phyloP scores from a whole-genome alignment of 2,329 filamentous ascomycete genomes.

The Calonectria henricotiae region DNA sequence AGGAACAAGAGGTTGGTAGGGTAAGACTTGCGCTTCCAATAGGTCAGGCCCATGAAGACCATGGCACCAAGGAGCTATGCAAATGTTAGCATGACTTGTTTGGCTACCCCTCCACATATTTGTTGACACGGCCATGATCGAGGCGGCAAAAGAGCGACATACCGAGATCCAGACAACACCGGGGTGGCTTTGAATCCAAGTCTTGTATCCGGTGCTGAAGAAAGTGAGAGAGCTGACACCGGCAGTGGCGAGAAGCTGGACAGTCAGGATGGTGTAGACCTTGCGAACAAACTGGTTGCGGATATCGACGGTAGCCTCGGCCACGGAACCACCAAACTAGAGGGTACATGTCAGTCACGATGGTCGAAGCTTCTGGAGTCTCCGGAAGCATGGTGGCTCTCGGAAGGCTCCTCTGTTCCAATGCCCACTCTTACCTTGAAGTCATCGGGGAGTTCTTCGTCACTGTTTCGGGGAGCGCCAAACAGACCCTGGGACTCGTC shows the following conservation, averaged over 20 bases:
- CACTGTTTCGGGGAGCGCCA: slow-evolving; percentile 81
- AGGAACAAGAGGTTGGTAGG: slow-evolving; percentile 96
- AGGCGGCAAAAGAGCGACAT: slow-evolving; percentile 53
- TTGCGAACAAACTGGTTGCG: slow-evolving; percentile 98
- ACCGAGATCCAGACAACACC: slow-evolving; percentile 90
- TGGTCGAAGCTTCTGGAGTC: not conserved
- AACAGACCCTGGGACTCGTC: slow-evolving; percentile 72
- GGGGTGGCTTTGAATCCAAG: slow-evolving; percentile 88
- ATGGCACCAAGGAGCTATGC: slow-evolving; percentile 82
- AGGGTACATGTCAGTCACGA: slow-evolving; percentile 39
- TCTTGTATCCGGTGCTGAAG: slow-evolving; percentile 83
- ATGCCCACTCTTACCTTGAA: slow-evolving; percentile 80
- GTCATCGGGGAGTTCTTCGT: slow-evolving; percentile 95
- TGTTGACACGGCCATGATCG: slow-evolving; percentile 7
- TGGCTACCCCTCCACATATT: not conserved
- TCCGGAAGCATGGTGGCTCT: not conserved
- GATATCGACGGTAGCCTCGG: slow-evolving; percentile 95
- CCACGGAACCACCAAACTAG: slow-evolving; percentile 91
- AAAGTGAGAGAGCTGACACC: slow-evolving; percentile 88
- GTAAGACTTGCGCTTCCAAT: slow-evolving; percentile 96
- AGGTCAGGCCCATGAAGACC: slow-evolving; percentile 88
- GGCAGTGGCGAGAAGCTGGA: slow-evolving; percentile 90
- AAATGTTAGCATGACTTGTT: slow-evolving; percentile 43
- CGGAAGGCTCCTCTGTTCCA: not conserved
- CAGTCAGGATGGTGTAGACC: slow-evolving; percentile 98